phyloP scores from a whole-genome alignment of 306 rosid species.

The Corylus americana region DNA sequence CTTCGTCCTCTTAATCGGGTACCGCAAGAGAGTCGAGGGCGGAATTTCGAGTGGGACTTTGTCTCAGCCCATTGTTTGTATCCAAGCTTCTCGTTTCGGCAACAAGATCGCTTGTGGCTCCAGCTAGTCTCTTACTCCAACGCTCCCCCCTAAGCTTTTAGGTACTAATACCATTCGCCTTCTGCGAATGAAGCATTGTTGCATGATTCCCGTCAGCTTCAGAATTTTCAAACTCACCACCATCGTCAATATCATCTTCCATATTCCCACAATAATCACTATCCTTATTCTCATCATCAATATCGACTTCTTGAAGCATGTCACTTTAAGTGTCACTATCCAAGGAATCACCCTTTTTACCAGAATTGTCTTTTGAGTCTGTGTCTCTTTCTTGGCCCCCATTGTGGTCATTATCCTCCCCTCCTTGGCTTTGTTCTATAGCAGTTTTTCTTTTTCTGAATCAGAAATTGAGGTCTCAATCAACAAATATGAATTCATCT shows the following conservation, averaged over 20 bases:
- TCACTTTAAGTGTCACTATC: constrained; percentile 39
- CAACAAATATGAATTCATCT: background rate
- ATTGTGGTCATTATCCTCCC: constrained; percentile 14
- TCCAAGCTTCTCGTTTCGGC: constrained; percentile 49
- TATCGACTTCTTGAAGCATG: constrained; percentile 19
- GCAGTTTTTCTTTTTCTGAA: constrained; percentile 30
- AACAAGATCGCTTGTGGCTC: constrained; percentile 35
- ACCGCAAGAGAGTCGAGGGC: constrained; percentile 49
- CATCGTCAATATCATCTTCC: constrained; percentile 29
- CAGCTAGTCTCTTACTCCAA: constrained; percentile 48
- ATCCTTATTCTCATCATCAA: constrained; percentile 39
- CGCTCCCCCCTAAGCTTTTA: constrained; percentile 36
- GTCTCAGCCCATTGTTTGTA: constrained; percentile 68
- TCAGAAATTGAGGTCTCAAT: background rate
- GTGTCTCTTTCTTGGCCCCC: constrained; percentile 32
- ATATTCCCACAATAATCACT: constrained; percentile 26
- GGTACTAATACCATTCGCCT: background rate
- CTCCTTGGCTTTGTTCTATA: constrained; percentile 28
- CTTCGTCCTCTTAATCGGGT: constrained; percentile 61
- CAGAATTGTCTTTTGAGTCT: constrained; percentile 43
- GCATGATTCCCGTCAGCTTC: no score
- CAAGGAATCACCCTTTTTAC: constrained; percentile 16
- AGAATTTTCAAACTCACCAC: no score
- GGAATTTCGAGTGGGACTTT: constrained; percentile 77
- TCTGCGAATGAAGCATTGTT: constrained; percentile 5